Evolutionary conservation across 2,329 filamentous ascomycete genomes (phyloP).

Genomic region (Dactylellina sp.): DNA sequence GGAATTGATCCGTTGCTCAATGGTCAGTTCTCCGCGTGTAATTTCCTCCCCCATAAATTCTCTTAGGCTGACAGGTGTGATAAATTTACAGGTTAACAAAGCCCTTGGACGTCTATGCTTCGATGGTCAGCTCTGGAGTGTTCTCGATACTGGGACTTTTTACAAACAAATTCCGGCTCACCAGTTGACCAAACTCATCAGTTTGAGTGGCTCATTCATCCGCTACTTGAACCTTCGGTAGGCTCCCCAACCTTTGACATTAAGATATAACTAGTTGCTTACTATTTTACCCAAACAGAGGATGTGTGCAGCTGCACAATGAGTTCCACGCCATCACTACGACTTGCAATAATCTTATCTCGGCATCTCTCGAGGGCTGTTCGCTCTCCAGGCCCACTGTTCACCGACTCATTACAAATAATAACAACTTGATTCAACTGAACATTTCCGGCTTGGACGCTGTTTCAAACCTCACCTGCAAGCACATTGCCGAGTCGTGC

Average conservation of each 20-base stretch:
- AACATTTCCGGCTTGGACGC: conserved; percentile 85
- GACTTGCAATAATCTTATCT: conserved; percentile 85
- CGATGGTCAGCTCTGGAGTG: conserved; percentile 92
- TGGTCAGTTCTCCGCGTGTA: conserved; percentile 75
- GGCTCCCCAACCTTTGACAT: conserved; percentile 10
- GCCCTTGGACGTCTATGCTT: conserved; percentile 85
- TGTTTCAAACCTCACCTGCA: conserved; percentile 85
- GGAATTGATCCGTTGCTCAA: conserved; percentile 81
- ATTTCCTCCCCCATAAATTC: not conserved
- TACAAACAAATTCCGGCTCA: conserved; percentile 87
- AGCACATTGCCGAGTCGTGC: conserved; percentile 84
- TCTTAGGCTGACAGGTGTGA: conserved; percentile 11
- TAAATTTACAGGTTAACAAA: conserved; percentile 65
- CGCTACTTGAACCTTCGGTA: conserved; percentile 84
- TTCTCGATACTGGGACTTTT: conserved; percentile 84
- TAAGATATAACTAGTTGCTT: conserved; percentile 7
- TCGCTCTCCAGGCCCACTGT: conserved; percentile 81
- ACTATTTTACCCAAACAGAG: conserved; percentile 63
- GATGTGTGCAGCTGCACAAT: conserved; percentile 88
- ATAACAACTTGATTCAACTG: conserved; percentile 81
- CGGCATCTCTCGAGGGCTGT: conserved; percentile 89
- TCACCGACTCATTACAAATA: conserved; percentile 79
- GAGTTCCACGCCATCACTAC: conserved; percentile 85
- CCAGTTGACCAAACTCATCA: conserved; percentile 85
- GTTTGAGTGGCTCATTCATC: conserved; percentile 86